Percentiles rank a stretch among this genome's conserved stretches.
Evolutionary conservation across 441 rosid genomes (phyloP).

Genomic region (Gossypium davidsonii): DNA sequence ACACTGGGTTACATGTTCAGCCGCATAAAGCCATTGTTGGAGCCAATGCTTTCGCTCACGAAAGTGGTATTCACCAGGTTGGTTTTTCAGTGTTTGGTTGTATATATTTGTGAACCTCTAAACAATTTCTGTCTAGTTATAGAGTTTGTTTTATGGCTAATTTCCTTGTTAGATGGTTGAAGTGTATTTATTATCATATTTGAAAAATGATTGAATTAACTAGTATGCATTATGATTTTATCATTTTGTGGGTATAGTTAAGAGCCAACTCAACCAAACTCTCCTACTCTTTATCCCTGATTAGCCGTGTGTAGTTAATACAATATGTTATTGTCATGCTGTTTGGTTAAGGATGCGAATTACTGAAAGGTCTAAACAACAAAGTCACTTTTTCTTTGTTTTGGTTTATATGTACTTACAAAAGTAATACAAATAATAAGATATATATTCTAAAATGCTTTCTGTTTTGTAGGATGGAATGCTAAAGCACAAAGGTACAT

Average conservation of each 20-base stretch:
- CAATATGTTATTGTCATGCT: no score
- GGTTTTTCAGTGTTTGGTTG: neutral
- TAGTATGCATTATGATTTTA: neutral
- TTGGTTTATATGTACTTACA: neutral
- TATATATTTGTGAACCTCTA: neutral
- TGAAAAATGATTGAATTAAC: neutral
- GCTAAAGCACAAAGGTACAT: conserved; percentile 90
- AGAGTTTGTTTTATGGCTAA: neutral
- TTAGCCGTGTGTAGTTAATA: no score
- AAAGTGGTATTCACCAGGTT: conserved; percentile 90
- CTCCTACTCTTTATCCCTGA: no score
- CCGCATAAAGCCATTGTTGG: conserved; percentile 98
- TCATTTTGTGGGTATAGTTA: neutral
- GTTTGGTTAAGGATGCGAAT: no score
- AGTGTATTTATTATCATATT: neutral
- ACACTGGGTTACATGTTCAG: conserved; percentile 77
- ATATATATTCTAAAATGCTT: conserved; percentile 7
- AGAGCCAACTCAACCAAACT: no score
- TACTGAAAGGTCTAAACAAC: no score
- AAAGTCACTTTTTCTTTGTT: no score
- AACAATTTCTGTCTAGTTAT: neutral
- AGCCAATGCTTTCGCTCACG: conserved; percentile 89
- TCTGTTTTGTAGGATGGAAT: conserved; percentile 70
- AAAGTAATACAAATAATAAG: neutral
- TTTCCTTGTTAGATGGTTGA: neutral